phyloP scores from a whole-genome alignment of 768 basidiomycete genomes.

The Suillus spraguei region DNA sequence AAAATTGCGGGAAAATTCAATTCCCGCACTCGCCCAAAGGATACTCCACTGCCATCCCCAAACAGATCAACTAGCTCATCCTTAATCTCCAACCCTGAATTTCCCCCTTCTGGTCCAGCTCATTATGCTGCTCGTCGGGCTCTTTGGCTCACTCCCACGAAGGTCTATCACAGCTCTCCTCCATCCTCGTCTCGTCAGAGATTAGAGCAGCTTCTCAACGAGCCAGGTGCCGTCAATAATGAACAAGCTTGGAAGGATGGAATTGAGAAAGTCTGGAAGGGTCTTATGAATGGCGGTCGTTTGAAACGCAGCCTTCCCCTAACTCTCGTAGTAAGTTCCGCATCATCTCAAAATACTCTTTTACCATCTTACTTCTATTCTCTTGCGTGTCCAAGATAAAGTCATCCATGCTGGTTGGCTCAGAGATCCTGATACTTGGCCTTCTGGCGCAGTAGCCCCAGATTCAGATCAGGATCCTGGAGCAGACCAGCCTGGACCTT shows the following conservation, averaged over 20 bases:
- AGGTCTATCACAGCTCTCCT: slow-evolving; percentile 21
- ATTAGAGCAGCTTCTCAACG: slow-evolving; percentile 52
- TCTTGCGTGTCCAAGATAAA: slow-evolving; percentile 50
- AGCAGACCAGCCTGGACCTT: slow-evolving; percentile 3
- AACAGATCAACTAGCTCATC: slow-evolving; percentile 11
- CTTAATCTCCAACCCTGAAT: slow-evolving; percentile 18
- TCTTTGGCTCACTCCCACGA: slow-evolving; percentile 53
- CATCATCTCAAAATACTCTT: background rate
- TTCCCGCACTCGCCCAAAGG: slow-evolving; percentile 10
- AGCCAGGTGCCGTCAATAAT: slow-evolving; percentile 48
- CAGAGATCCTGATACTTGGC: slow-evolving; percentile 74
- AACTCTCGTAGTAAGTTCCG: slow-evolving; percentile 55
- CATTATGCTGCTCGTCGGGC: slow-evolving; percentile 64
- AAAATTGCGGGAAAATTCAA: slow-evolving; percentile 15
- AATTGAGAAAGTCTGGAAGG: slow-evolving; percentile 64
- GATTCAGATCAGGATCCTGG: slow-evolving; percentile 56
- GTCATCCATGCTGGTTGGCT: slow-evolving; percentile 76
- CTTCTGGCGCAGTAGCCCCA: slow-evolving; percentile 57
- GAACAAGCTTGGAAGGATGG: slow-evolving; percentile 59
- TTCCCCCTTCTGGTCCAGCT: slow-evolving; percentile 66
- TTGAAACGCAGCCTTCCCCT: slow-evolving; percentile 68
- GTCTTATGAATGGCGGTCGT: slow-evolving; percentile 56
- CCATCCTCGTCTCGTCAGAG: slow-evolving; percentile 44
- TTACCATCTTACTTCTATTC: slow-evolving; percentile 18
- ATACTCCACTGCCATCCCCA: slow-evolving; percentile 7